Base-by-base conservation (phyloP, 2,329 filamentous ascomycete genomes). In the Chalaropsis thielavioides region DNA sequence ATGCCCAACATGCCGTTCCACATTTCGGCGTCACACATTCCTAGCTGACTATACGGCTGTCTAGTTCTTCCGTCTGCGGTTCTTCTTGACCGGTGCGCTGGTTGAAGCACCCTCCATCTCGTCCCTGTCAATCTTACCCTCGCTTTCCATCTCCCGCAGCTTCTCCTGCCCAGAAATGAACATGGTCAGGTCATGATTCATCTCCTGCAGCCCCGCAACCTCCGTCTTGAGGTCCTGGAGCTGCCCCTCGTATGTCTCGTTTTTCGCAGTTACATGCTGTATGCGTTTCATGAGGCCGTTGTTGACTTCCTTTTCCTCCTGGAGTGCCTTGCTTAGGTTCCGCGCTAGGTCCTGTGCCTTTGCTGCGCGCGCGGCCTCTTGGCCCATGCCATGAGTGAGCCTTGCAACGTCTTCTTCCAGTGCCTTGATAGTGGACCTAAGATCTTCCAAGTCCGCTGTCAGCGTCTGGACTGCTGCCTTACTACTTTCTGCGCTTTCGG, bases 121-220 rank as follows among this genome's bases (percentile, higher is more conserved):
- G n/a, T 87, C 88, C 40, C 84, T 82, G 66, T 83, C 79, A 41
- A 82, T 70, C 69, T 79, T 73, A 0, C 81, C 84, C 69, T 80
- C 81, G 35, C 81, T 81, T 73, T 84, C 82, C 75, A 91, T 76
- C 73, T 86, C 82, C 76, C 83, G 86, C 70, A 96, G 75, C 75
- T 90, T 92, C 75, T 94, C 85, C 74, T 88, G 84, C 0, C 89
- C 88, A 22, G 85, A 89, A 67, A 96, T 92, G 71, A 92, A 95
- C 80, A 95, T 92, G 62, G 81, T 85, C 72, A 96, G 73, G 73
- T 96, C 92, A 15, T 88, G 82, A 72, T 96, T 95, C 80, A 91
- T 88, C 73, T 95, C 91, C 69, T 85, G 83, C 54, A 96, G 75
- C 69, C 95, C 90, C 46, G 77, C 80, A 69, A 89, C 87, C 73